Evolutionary conservation across 306 rosid genomes (phyloP), one percentile per base, ranked within the genome.

Genomic region (Sesbania bispinosa): DNA sequence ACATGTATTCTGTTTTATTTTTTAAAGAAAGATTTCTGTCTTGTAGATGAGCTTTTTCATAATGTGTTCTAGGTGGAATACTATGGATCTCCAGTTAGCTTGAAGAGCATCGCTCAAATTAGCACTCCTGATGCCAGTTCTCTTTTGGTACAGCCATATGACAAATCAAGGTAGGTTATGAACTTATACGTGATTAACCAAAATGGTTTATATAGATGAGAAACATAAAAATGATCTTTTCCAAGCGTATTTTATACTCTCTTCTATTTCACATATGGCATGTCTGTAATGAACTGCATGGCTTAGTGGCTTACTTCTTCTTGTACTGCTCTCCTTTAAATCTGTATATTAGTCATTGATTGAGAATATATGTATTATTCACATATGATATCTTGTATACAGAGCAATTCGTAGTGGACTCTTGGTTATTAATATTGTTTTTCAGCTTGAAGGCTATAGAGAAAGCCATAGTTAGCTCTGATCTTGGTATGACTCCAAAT

Each of bases 81-180:
- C 77, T 95, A 95, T 72, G 99, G 99, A 62, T 85, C 76, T 51
- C 99, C 99, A 7, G 96, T 86, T 71, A 82, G 88, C 88, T 85
- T 95, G 90, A 95, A 95, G 86, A 88, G 84, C 86, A 88, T 95
- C 65, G 99, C 99, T 78, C 97, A 95, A 86, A 86, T 95, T 65
- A 95, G 93, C 81, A 82, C 96, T 65, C 97, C 96, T 41, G 99
- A 95, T 82, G 86, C 88, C 32, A 83, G 87, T 71, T 95, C 97
- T 69, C 87, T 95, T 70, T 66, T 91, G 85, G 79, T 95, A 61
- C 88, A 88, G 78, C 99, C 99, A 4, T 95, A 89, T 26, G 99
- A 95, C 86, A 91, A 91, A 74, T 89, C 99, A 78, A 89, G 97
- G 99, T 91, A 86, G 61, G 67, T 16, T 55, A 26, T 63, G 7